Percentiles rank a stretch among this genome's conserved stretches.
These are phyloP conservation scores for Leccinum disarticulatum DNA, from an alignment of 768 basidiomycete genomes.

Conservation along the genomic window DNA sequence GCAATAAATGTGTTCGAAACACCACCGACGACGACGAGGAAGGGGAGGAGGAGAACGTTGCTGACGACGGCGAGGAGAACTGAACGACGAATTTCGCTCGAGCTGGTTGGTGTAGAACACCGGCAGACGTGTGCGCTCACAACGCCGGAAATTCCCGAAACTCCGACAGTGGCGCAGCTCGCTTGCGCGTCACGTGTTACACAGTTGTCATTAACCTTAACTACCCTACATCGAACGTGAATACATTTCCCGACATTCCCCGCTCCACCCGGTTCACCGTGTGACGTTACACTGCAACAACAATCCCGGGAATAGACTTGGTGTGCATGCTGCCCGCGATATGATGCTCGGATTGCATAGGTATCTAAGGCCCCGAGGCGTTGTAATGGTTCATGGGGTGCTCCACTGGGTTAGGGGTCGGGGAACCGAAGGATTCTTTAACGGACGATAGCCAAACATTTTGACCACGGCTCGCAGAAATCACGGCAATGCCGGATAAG, in stretches of 20 bases:
- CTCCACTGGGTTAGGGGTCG: constrained; percentile 4
- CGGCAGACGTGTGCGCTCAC: constrained; percentile 12
- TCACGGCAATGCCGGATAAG: constrained; percentile 26
- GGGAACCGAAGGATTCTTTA: constrained; percentile 25
- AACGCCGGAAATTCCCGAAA: constrained; percentile 29
- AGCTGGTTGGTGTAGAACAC: constrained; percentile 9
- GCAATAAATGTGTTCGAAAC: constrained; percentile 6
- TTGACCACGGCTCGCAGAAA: constrained; percentile 31
- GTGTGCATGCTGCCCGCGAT: not conserved
- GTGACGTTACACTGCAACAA: constrained; percentile 1
- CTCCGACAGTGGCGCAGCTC: constrained; percentile 29
- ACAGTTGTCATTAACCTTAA: not conserved
- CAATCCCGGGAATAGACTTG: not conserved
- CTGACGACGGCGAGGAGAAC: constrained; percentile 1
- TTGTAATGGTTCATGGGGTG: constrained; percentile 20
- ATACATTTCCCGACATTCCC: not conserved
- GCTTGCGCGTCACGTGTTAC: not conserved
- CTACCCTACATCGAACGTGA: not conserved
- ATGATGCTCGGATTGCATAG: too few relatives aligned
- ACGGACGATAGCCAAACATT: constrained; percentile 36
- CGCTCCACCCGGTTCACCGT: not conserved
- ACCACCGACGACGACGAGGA: constrained; percentile 12
- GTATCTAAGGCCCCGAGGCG: constrained; percentile 1
- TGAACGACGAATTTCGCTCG: constrained; percentile 15
- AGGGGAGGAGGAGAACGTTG: constrained; percentile 9